Evolutionary conservation across 2,329 filamentous ascomycete genomes (phyloP), one percentile per base, ranked within the genome.

Genomic region (Botrytis sinoallii): DNA sequence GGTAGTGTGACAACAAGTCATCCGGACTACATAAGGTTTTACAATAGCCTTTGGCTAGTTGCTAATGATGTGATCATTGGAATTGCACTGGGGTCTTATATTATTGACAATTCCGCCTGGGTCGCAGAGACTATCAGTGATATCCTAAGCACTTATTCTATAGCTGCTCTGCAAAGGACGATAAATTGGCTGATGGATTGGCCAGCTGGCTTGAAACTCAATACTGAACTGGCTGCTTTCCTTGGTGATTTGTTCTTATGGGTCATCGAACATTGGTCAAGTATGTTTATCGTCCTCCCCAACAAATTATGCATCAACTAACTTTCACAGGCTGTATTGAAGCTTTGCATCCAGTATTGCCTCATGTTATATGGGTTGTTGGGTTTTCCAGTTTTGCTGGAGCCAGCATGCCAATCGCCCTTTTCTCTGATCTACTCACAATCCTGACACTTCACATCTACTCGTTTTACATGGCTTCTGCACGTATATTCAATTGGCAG

Each of bases 51-150:
- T 7, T 99, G 96, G 96, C 92, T 99, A 14, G 96, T 99, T 35
- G 95, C 95, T 44, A 99, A 99, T 84, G 96, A 99, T 84, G 92
- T 99, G 65, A 99, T 99, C 77, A 98, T 99, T 74, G 97, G 96
- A 40, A 98, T 99, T 77, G 96, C 96, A 1, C 84, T 99, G 12
- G 97, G 96, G 0, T 97, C 94, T 0, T 99, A 97, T 82, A 97
- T 99, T 75, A 95, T 98, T 75, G 96, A 99, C 81, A 98, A 99
- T 79, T 91, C 94, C 2, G 88, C 90, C 72, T 93, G 92, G 86
- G 94, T 97, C 2, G 94, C 94, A 2, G 87, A 89, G 70, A 90
- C 92, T 80, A 93, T 98, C 77, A 93, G 93, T 78, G 86, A 86
- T 63, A 85, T 97, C 38, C 86, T 98, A 65, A 90, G 88, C 71